Conservation (phyloP, 2,329 filamentous ascomycete species). For the Thielaviopsis musarum region DNA sequence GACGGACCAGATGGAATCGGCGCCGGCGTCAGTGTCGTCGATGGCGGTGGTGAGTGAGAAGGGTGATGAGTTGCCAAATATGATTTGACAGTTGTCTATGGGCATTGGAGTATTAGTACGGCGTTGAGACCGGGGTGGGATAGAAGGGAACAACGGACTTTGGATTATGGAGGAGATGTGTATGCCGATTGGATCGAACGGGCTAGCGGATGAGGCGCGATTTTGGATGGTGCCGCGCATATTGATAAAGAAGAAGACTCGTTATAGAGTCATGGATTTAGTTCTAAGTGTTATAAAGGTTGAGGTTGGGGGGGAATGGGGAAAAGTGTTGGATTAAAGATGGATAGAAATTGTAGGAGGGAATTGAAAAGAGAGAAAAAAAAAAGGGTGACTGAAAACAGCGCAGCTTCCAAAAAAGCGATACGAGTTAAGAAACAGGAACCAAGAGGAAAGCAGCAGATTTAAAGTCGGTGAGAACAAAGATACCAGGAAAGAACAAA, state of each 20-base stretch:
- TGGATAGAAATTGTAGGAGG: no score
- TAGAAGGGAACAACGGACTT: neutral
- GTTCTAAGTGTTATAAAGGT: no score
- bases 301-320: no score
- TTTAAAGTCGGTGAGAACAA: neutral
- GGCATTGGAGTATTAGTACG: neutral
- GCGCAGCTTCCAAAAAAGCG: neutral
- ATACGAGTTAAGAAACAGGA: neutral
- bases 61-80: neutral
- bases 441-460: no score
- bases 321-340: no score
- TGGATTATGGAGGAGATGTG: no score
- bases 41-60: neutral
- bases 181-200: no score
- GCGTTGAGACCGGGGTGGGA: neutral
- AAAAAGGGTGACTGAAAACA: neutral
- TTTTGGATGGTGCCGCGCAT: no score
- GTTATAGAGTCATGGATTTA: no score
- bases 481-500: neutral
- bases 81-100: neutral
- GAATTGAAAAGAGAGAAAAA: neutral
- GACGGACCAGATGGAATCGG: neutral
- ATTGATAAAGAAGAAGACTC: no score
- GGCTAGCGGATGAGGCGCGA: no score
- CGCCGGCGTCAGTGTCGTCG: neutral